Evolutionary conservation across 2,329 filamentous ascomycete species (phyloP).

Genomic region (Paramyrothecium roridum): DNA sequence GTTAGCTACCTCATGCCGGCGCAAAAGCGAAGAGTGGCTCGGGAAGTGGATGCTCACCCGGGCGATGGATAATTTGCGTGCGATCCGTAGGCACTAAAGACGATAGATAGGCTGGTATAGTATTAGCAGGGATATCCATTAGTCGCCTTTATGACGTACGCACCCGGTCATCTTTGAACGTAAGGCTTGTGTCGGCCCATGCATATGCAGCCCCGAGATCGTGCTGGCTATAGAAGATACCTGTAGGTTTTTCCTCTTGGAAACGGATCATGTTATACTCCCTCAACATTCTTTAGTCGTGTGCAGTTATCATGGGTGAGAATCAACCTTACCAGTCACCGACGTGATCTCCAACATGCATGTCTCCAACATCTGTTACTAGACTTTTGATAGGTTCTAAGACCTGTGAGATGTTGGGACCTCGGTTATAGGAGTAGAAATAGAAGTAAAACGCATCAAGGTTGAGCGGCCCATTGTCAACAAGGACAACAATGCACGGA

Average conservation of each 20-base stretch:
- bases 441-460: conserved; percentile 30
- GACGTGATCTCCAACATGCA: conserved; percentile 26
- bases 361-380: conserved; percentile 11
- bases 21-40: not conserved
- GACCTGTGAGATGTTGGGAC: conserved; percentile 26
- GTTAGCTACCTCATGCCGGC: conserved; percentile 1
- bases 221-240: conserved; percentile 25
- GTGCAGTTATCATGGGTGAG: not conserved
- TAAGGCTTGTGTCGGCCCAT: conserved; percentile 23
- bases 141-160: not conserved
- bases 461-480: conserved; percentile 19
- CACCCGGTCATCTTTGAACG: conserved; percentile 21
- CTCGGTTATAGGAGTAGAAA: conserved; percentile 30
- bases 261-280: conserved; percentile 24
- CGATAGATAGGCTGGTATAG: conserved; percentile 20
- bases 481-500: conserved; percentile 24
- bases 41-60: too few relatives aligned
- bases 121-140: not conserved
- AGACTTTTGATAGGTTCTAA: conserved; percentile 21
- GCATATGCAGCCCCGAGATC: conserved; percentile 16
- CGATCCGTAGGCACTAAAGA: conserved; percentile 30
- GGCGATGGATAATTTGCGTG: conserved; percentile 28
- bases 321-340: conserved; percentile 19
- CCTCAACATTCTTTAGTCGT: conserved; percentile 4
- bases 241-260: conserved; percentile 18